Evolutionary conservation across 495 filamentous ascomycete genomes (phyloP), one percentile per base, ranked within the genome.

Genomic region (Penicillium antarcticum): DNA sequence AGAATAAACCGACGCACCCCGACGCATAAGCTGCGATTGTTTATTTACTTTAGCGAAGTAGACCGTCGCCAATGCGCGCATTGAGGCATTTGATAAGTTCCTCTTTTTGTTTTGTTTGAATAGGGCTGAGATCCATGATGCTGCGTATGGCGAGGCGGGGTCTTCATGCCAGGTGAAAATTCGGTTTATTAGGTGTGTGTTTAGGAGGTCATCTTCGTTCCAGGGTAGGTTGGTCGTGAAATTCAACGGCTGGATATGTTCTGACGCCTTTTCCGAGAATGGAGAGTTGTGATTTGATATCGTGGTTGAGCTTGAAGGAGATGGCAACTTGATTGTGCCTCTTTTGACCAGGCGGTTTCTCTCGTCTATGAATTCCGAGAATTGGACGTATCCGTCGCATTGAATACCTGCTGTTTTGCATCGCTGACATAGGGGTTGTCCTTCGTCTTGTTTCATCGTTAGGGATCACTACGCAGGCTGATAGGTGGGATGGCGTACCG

Each of bases 301-400:
- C 35, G 10, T 37, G 21, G 21, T 18, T 18, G 14, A 19, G 17
- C 10, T 29, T 6, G 39, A 7, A 19, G 37, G 12, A 7, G 23
- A 10, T 35, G 39, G 32, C 14, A 34, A 26, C 13, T 38, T 21
- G n/a, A 13, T 14, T 39, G 9, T 10, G 6, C n/a, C 12, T 8
- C 29, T 17, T 29, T 8, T 34, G 17, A 21, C 32, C 45, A 23
- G 24, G 19, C 37, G 40, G 10, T 16, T 12, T 19, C 48, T 47
- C 3, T 52, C 31, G 44, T 62, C 42, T 1, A 53, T 33, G 26
- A 62, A 62, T 9, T 62, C 51, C 3, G 35, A 29, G 39, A 38
- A 58, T 18, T 51, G 35, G 1, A 47, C 16, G 52, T 66, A 66
- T 10, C 62, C 62, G 1, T 51, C 56, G 40, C 62, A 66, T 11